phyloP scores from a whole-genome alignment of 192 early-diverging fungal species.

The Chytriomyces sp. region DNA sequence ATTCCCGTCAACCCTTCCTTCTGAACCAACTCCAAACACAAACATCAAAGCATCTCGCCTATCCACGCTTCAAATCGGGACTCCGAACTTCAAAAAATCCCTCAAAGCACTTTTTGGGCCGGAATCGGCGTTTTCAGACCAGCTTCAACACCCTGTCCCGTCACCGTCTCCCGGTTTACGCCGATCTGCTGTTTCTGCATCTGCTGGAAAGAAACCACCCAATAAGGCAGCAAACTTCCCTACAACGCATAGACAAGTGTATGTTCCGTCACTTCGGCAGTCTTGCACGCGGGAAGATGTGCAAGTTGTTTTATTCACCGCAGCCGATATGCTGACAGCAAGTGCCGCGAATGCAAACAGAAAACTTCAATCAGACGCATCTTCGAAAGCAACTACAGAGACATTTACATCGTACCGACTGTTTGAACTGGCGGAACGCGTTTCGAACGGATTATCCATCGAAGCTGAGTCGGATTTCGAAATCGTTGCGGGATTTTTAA shows the following conservation, averaged over 20 bases:
- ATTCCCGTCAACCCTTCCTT: no score
- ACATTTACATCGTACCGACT: slow-evolving; percentile 4
- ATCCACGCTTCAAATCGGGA: no score
- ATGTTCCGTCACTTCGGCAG: not conserved
- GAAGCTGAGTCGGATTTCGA: slow-evolving; percentile 8
- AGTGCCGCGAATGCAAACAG: not conserved
- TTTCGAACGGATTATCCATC: not conserved
- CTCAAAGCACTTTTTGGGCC: no score
- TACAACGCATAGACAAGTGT: no score
- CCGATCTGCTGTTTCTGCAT: not conserved
- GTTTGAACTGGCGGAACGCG: slow-evolving; percentile 20
- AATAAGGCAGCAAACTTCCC: no score
- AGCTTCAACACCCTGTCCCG: no score
- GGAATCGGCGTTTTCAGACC: no score
- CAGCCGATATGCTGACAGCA: slow-evolving; percentile 9
- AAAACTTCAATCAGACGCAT: not conserved
- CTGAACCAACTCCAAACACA: no score
- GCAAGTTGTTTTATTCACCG: slow-evolving; percentile 5
- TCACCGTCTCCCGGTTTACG: not conserved
- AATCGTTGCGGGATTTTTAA: slow-evolving; percentile 6
- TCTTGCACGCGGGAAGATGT: slow-evolving; percentile 9
- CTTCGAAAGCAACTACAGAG: not conserved
- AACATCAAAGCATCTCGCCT: no score
- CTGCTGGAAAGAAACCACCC: not conserved
- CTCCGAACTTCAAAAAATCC: no score